These are phyloP conservation scores for Chaetomium fimeti DNA, from an alignment of 495 filamentous ascomycete genomes.

Conservation along the genomic window DNA sequence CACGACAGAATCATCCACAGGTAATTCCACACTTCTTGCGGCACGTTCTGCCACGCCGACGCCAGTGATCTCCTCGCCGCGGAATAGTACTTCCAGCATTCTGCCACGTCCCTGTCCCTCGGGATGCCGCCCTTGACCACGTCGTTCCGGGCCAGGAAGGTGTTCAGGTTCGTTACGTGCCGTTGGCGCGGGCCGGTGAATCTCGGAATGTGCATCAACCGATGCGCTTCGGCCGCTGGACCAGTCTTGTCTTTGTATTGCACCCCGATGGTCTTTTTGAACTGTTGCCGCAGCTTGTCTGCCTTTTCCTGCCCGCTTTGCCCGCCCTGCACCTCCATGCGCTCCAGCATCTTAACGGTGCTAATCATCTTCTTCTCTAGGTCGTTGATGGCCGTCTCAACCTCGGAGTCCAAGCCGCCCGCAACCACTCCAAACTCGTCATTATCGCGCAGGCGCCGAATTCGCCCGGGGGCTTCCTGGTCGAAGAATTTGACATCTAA, in stretches of 20 bases:
- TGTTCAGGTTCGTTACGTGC: slow-evolving; percentile 27
- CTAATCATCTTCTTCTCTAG: slow-evolving; percentile 56
- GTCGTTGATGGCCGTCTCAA: slow-evolving; percentile 43
- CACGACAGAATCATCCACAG: slow-evolving; percentile 52
- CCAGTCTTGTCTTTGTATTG: slow-evolving; percentile 40
- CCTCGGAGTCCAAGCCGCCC: slow-evolving; percentile 46
- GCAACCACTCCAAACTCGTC: slow-evolving; percentile 43
- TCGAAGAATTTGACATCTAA: slow-evolving; percentile 44
- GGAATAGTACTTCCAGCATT: slow-evolving; percentile 47
- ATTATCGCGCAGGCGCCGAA: slow-evolving; percentile 34
- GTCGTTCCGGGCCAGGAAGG: slow-evolving; percentile 34
- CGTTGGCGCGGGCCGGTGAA: slow-evolving; percentile 32
- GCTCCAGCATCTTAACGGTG: slow-evolving; percentile 38
- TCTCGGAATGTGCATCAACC: slow-evolving; percentile 28
- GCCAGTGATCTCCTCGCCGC: slow-evolving; percentile 46
- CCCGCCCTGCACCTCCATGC: slow-evolving; percentile 39
- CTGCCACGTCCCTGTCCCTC: slow-evolving; percentile 32
- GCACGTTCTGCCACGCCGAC: slow-evolving; percentile 45
- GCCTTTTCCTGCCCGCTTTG: slow-evolving; percentile 41
- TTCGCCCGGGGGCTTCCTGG: slow-evolving; percentile 44
- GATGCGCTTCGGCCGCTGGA: slow-evolving; percentile 27
- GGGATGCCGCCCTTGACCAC: slow-evolving; percentile 35
- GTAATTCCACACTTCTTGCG: slow-evolving; percentile 53
- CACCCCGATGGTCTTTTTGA: slow-evolving; percentile 39
- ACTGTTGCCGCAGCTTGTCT: slow-evolving; percentile 31